These are phyloP conservation scores for Podospora pseudopauciseta DNA, from an alignment of 495 filamentous ascomycete genomes.

Conservation along the genomic window DNA sequence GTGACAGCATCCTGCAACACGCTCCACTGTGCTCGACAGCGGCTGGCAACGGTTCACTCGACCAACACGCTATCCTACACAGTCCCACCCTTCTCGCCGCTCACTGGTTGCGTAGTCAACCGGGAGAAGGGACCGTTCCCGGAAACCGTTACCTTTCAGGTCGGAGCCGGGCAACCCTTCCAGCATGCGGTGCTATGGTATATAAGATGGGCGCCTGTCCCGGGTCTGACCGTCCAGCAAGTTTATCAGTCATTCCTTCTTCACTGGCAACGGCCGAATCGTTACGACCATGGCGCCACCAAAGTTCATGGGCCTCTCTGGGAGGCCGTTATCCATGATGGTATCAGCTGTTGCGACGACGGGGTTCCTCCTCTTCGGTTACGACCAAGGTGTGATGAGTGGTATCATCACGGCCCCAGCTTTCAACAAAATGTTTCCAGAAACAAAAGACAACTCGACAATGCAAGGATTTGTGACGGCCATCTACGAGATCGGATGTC, in stretches of 20 bases:
- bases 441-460: slow-evolving; percentile 59
- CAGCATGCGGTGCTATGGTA: not conserved
- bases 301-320: slow-evolving; percentile 60
- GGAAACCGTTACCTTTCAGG: not conserved
- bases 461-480: slow-evolving; percentile 81
- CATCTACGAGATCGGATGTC: slow-evolving; percentile 78
- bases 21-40: not conserved
- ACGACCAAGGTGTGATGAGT: slow-evolving; percentile 68
- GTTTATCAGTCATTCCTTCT: not conserved
- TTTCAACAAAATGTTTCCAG: slow-evolving; percentile 68
- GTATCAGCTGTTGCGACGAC: slow-evolving; percentile 68
- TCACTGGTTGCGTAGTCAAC: not conserved
- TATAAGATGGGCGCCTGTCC: not conserved
- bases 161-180: not conserved
- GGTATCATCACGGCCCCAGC: slow-evolving; percentile 72
- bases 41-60: not conserved
- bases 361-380: slow-evolving; percentile 72
- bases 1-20: not conserved
- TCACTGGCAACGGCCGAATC: not conserved
- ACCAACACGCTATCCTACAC: not conserved
- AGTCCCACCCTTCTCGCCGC: not conserved
- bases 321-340: slow-evolving; percentile 58
- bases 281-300: slow-evolving; percentile 39
- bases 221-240: not conserved
- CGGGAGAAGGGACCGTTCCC: not conserved